Conservation (phyloP, 768 basidiomycete genomes). For the Fibroporia radiculosa region DNA sequence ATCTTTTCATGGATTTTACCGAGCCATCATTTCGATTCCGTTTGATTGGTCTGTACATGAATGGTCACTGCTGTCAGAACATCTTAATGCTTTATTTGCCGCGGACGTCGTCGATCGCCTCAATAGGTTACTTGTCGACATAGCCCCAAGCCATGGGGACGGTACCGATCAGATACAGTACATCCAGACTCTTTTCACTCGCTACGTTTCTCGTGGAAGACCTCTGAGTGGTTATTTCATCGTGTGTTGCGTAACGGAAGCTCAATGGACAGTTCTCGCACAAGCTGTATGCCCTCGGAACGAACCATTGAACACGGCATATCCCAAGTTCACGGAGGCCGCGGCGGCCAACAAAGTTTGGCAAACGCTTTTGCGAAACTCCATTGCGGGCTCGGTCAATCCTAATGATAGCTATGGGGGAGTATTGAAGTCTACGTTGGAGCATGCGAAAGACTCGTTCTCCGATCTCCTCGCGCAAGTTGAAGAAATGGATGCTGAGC, state of each 20-base stretch:
- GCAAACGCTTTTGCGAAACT: constrained; percentile 54
- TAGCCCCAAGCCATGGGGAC: constrained; percentile 44
- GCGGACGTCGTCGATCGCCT: constrained; percentile 63
- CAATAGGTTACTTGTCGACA: constrained; percentile 61
- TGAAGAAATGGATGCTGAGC: constrained; percentile 75
- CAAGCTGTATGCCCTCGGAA: constrained; percentile 45
- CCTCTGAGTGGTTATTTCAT: constrained; percentile 84
- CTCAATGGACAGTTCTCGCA: constrained; percentile 77
- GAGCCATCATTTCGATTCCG: constrained; percentile 73
- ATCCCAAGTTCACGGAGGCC: constrained; percentile 49
- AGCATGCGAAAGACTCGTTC: constrained; percentile 68
- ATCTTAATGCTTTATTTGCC: constrained; percentile 54
- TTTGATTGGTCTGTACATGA: constrained; percentile 66
- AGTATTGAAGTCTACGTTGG: constrained; percentile 39
- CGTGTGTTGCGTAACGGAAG: constrained; percentile 84
- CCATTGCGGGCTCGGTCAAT: constrained; percentile 35
- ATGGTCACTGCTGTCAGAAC: constrained; percentile 50
- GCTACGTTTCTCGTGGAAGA: constrained; percentile 67
- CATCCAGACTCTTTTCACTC: constrained; percentile 62
- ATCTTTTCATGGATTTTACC: constrained; percentile 78
- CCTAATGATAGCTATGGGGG: constrained; percentile 19
- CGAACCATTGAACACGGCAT: constrained; percentile 3
- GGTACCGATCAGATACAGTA: constrained; percentile 47
- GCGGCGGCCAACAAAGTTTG: constrained; percentile 82
- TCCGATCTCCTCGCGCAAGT: constrained; percentile 72